Base-by-base conservation (phyloP, 1,284 basidiomycete species). In the Pyrrhoderma noxium region DNA sequence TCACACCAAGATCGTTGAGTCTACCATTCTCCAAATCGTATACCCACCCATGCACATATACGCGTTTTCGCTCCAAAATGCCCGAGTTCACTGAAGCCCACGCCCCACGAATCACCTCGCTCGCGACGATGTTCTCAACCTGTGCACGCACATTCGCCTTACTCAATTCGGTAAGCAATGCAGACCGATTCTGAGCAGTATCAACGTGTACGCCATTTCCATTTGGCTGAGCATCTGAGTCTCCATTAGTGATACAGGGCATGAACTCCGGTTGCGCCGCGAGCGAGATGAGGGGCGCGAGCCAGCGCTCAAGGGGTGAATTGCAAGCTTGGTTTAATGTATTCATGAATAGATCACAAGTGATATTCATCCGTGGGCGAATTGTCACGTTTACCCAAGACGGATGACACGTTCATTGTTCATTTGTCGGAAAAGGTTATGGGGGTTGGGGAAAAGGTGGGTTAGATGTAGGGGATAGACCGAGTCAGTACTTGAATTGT, bases 1-100 rank as follows among this genome's bases (percentile, higher is more conserved):
- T 71, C 46, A 89, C 65, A 18, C 72, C 74, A 52, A 94, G 69
- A 61, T 94, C 90, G 59, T 72, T 72, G 65, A 94, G 67, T 49
- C 69, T 70, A 8, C 91, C 92, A 8, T 72, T 77, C 47, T 72
- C 76, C 52, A 93, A 65, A 50, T 90, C 81, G 65, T 90, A 93
- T 37, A 93, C 77, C 85, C 86, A 91, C 2, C 91, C 91, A 61
- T 94, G 89, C 8, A 93, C 79, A 65, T 70, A 77, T 37, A 93
- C 70, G n/a, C 75, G 68, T 65, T 78, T 82, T 22, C 38, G 18
- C 2, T 27, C 50, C 16, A 40, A 14, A 2, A 5, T 37, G 27
- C 78, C 78, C 51, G 72, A 65, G 34, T 62, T 64, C 47, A 63
- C 67, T 36, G 70, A 71, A 0, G 69, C 74, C 92, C 92, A 95